Evolutionary conservation across 257 asterid species (phyloP).

Genomic region (Verbena officinalis): DNA sequence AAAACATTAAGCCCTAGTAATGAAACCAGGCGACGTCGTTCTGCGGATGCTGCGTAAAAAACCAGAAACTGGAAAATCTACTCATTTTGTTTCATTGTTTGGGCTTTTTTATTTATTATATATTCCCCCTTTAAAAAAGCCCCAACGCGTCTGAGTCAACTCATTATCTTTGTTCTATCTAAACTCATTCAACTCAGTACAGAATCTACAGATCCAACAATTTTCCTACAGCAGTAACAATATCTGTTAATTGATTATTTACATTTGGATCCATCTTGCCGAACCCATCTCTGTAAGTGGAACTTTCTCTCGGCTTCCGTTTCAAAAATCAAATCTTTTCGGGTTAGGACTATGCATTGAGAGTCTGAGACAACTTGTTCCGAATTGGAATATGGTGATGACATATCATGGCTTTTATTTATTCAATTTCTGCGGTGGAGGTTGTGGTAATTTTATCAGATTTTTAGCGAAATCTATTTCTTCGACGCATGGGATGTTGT

Average conservation of each 20-base stretch:
- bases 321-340: not conserved
- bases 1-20: not conserved
- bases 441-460: not conserved
- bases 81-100: constrained; percentile 23
- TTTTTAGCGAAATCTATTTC: constrained; percentile 4
- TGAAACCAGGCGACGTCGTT: not conserved
- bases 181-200: constrained; percentile 35
- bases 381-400: constrained; percentile 1
- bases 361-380: not conserved
- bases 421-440: not conserved
- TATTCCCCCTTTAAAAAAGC: constrained; percentile 14
- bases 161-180: constrained; percentile 25
- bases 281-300: constrained; percentile 32
- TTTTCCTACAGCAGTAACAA: constrained; percentile 7
- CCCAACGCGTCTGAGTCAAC: constrained; percentile 47
- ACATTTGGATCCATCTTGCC: constrained; percentile 26
- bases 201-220: constrained; percentile 37
- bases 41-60: not conserved
- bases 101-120: constrained; percentile 24
- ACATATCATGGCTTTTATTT: constrained; percentile 1
- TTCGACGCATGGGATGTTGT: constrained; percentile 14
- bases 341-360: constrained; percentile 16
- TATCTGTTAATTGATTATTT: constrained; percentile 14
- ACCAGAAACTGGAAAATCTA: constrained; percentile 11
- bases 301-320: not conserved